Evolutionary conservation across 805 yeast genomes (phyloP).

Genomic region (Candida krabiensis): DNA sequence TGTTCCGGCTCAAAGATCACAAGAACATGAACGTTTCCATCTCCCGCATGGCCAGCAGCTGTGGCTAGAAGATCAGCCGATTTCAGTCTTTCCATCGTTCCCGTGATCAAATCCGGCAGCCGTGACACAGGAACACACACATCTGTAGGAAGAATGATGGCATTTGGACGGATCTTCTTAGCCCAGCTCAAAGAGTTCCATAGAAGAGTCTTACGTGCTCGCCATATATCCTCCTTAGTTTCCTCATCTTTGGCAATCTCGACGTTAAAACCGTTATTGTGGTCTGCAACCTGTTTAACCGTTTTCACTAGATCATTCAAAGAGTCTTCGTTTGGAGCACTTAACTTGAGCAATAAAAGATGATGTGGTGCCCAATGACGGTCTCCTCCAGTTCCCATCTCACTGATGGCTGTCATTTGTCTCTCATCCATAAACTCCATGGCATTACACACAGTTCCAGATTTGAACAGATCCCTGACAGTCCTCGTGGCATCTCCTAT

Average conservation of each 20-base stretch:
- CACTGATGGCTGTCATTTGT: conserved; percentile 67
- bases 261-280: conserved; percentile 54
- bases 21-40: conserved; percentile 76
- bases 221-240: conserved; percentile 68
- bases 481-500: conserved; percentile 71
- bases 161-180: conserved; percentile 39
- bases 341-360: conserved; percentile 58
- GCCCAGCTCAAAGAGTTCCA: conserved; percentile 74
- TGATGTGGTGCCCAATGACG: conserved; percentile 33
- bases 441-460: conserved; percentile 70
- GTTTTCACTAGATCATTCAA: conserved; percentile 44
- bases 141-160: conserved; percentile 71
- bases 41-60: conserved; percentile 80
- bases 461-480: conserved; percentile 58
- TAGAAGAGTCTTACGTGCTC: conserved; percentile 69
- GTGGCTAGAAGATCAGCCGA: conserved; percentile 53
- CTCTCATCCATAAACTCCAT: conserved; percentile 72
- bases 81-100: conserved; percentile 59
- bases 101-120: conserved; percentile 60
- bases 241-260: conserved; percentile 63
- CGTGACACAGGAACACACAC: conserved; percentile 79
- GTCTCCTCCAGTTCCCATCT: conserved; percentile 39
- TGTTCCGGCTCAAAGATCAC: conserved; percentile 58
- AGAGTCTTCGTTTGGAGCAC: conserved; percentile 43
- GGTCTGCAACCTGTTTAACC: conserved; percentile 50